phyloP scores from a whole-genome alignment of 768 basidiomycete species.

The Collybia sordida region DNA sequence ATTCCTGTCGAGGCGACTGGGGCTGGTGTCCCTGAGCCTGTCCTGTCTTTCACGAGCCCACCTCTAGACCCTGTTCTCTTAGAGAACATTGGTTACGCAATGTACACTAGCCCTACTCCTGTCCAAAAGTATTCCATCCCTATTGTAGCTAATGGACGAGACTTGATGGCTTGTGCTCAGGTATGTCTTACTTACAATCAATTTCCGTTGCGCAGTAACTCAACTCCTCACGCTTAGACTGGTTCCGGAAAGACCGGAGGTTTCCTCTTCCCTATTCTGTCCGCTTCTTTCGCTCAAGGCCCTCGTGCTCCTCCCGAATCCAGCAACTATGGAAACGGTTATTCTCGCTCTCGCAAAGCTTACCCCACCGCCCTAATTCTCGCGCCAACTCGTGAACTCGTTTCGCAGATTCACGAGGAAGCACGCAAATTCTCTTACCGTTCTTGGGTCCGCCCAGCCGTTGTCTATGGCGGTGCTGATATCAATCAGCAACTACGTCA shows the following conservation, averaged over 20 bases:
- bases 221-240: conserved; percentile 61
- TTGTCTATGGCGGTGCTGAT: conserved; percentile 98
- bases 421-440: conserved; percentile 99
- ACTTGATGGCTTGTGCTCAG: conserved; percentile 95
- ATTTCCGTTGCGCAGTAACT: conserved; percentile 4
- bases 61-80: conserved; percentile 92
- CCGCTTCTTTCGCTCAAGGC: conserved; percentile 83
- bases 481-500: conserved; percentile 92
- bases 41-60: conserved; percentile 81
- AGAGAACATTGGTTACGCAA: conserved; percentile 92
- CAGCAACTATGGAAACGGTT: conserved; percentile 39
- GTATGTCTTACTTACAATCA: conserved; percentile 35
- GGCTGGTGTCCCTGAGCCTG: conserved; percentile 93
- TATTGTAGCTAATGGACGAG: conserved; percentile 87
- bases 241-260: conserved; percentile 99
- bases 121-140: conserved; percentile 99
- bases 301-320: conserved; percentile 71
- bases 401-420: conserved; percentile 99
- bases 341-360: conserved; percentile 79
- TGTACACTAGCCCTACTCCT: conserved; percentile 94
- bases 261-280: conserved; percentile 98
- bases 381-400: conserved; percentile 97
- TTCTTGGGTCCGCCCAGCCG: conserved; percentile 98
- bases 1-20: conserved; percentile 99
- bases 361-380: conserved; percentile 97